Conservation (phyloP, 176 grass and related monocot species). For the Dendrocalamus sinicus region DNA sequence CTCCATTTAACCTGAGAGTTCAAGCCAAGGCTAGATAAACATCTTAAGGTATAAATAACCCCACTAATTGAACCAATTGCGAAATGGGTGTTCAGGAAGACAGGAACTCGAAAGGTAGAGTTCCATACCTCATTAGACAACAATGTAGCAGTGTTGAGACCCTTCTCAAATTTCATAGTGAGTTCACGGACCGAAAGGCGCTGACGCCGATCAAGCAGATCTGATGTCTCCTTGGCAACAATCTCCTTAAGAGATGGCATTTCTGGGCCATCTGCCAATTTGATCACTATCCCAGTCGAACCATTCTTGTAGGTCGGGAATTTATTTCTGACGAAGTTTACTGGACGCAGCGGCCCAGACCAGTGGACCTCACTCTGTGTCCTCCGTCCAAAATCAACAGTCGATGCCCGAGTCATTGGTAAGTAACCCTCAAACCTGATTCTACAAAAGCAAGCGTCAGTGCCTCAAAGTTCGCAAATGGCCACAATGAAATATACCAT, state of each 20-base stretch:
- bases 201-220: conserved; percentile 57
- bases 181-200: conserved; percentile 82
- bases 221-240: conserved; percentile 66
- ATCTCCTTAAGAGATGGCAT: conserved; percentile 58
- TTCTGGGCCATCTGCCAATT: conserved; percentile 52
- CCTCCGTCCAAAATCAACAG: conserved; percentile 49
- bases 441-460: background rate
- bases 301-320: conserved; percentile 71
- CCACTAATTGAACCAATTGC: conserved; percentile 12
- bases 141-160: conserved; percentile 68
- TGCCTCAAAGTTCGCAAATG: background rate
- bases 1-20: conserved; percentile 67
- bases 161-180: conserved; percentile 84
- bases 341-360: conserved; percentile 50
- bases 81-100: background rate
- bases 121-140: conserved; percentile 74
- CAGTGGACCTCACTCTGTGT: conserved; percentile 40
- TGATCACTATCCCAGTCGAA: conserved; percentile 56
- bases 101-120: background rate
- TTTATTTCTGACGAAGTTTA: conserved; percentile 60
- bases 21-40: conserved; percentile 24
- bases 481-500: background rate
- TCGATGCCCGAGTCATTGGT: conserved; percentile 53
- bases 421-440: conserved; percentile 4
- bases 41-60: background rate